Evolutionary conservation across 192 early-diverging fungal genomes (phyloP).

Genomic region (Hyaloraphidium curvatum): DNA sequence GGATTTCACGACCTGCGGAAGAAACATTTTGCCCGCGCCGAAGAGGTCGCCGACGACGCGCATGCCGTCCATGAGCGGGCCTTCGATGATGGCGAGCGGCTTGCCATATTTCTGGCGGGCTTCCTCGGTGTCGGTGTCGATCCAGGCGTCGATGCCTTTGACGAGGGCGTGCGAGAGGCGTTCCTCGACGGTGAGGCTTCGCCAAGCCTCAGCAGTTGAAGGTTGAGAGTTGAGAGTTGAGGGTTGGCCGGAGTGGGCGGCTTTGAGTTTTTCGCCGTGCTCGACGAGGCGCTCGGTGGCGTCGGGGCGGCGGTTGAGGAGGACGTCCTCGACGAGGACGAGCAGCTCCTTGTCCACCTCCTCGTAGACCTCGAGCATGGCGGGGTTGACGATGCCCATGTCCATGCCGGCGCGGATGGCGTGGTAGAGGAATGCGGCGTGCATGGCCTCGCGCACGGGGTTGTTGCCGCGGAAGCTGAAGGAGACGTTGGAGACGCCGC

Average conservation of each 20-base stretch:
- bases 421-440: constrained; percentile 83
- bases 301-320: constrained; percentile 80
- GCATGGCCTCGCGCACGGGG: constrained; percentile 80
- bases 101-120: constrained; percentile 63
- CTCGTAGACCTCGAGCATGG: constrained; percentile 86
- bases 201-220: constrained; percentile 64
- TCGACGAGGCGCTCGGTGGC: constrained; percentile 82
- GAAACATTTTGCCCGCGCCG: constrained; percentile 90
- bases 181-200: constrained; percentile 42
- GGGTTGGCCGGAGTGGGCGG: constrained; percentile 31
- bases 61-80: constrained; percentile 94
- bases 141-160: constrained; percentile 84
- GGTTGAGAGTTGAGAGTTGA: too few relatives aligned
- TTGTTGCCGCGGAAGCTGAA: constrained; percentile 96
- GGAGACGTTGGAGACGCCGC: constrained; percentile 93
- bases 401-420: constrained; percentile 73
- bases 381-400: constrained; percentile 97
- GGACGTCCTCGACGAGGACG: constrained; percentile 74
- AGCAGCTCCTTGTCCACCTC: constrained; percentile 88
- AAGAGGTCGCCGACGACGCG: constrained; percentile 83
- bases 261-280: constrained; percentile 49
- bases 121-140: constrained; percentile 87
- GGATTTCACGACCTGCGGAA: constrained; percentile 92
- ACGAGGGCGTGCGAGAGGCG: constrained; percentile 68
- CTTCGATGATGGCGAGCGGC: constrained; percentile 88